Conservation (phyloP, 768 basidiomycete genomes). For the Multifurca ochricompacta region DNA sequence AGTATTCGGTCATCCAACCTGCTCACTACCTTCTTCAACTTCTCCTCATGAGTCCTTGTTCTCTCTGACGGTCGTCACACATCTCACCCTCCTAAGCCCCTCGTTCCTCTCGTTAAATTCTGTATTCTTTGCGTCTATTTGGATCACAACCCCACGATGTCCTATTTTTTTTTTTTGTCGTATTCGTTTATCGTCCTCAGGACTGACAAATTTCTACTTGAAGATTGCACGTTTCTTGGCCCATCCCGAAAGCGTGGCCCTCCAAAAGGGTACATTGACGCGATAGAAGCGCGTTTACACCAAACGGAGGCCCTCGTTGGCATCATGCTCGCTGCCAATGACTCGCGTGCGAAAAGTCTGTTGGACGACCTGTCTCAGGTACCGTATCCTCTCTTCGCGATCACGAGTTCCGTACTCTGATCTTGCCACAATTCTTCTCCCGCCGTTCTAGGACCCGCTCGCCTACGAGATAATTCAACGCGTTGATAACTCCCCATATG, state of each 20-base stretch:
- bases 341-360: constrained; percentile 31
- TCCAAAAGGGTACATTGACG: constrained; percentile 93
- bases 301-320: constrained; percentile 88
- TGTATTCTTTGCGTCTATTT: not conserved
- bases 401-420: not conserved
- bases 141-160: not conserved
- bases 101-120: not conserved
- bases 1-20: constrained; percentile 23
- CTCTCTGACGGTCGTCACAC: not conserved
- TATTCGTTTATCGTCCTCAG: constrained; percentile 12
- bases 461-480: constrained; percentile 75
- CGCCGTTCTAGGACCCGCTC: constrained; percentile 50
- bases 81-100: constrained; percentile 3
- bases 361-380: constrained; percentile 34
- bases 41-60: not conserved
- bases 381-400: constrained; percentile 7
- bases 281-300: constrained; percentile 84
- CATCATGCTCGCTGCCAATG: constrained; percentile 54
- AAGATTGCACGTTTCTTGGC: constrained; percentile 72
- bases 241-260: constrained; percentile 80
- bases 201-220: constrained; percentile 11
- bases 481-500: constrained; percentile 77
- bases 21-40: not conserved
- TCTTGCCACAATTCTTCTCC: not conserved
- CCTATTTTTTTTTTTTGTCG: not conserved